Evolutionary conservation across 2,329 filamentous ascomycete species (phyloP).

Genomic region (Mariannaea elegans): DNA sequence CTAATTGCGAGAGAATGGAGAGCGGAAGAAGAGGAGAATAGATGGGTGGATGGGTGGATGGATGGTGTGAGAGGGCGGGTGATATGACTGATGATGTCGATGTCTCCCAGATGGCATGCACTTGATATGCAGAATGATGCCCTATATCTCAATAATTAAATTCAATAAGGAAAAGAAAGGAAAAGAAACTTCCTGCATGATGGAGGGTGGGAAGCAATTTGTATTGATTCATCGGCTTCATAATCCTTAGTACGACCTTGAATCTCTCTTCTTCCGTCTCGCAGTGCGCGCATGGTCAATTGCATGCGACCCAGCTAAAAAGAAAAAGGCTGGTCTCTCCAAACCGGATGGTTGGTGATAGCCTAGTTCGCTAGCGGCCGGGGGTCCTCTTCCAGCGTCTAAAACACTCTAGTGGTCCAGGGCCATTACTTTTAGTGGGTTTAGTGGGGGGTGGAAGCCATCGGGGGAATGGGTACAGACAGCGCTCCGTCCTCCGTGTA

Average conservation of each 20-base stretch:
- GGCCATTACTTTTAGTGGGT: neutral
- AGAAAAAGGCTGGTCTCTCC: neutral
- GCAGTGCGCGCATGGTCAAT: neutral
- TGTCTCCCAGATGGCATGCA: neutral
- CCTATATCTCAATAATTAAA: neutral
- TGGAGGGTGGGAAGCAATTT: slow-evolving; percentile 20
- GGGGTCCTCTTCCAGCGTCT: too few relatives aligned
- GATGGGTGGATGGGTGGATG: neutral
- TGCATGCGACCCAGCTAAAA: slow-evolving; percentile 1
- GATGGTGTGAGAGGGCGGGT: neutral
- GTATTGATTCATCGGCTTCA: slow-evolving; percentile 9
- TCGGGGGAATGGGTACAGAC: too few relatives aligned
- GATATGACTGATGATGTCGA: neutral
- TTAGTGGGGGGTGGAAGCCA: neutral
- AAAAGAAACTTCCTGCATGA: slow-evolving; percentile 2
- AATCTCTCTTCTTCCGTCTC: neutral
- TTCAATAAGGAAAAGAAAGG: neutral
- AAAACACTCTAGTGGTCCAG: too few relatives aligned
- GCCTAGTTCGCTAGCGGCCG: too few relatives aligned
- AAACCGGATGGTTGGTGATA: slow-evolving; percentile 2
- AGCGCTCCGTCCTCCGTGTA: too few relatives aligned
- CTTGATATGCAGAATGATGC: neutral
- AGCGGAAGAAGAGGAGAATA: neutral
- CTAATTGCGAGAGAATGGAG: neutral
- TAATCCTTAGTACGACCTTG: neutral